A percentile compares a stretch with the other conserved stretches of the same genome.
phyloP scores from a whole-genome alignment of 1,284 basidiomycete species.

The Sporisorium iseilematis-ciliati region DNA sequence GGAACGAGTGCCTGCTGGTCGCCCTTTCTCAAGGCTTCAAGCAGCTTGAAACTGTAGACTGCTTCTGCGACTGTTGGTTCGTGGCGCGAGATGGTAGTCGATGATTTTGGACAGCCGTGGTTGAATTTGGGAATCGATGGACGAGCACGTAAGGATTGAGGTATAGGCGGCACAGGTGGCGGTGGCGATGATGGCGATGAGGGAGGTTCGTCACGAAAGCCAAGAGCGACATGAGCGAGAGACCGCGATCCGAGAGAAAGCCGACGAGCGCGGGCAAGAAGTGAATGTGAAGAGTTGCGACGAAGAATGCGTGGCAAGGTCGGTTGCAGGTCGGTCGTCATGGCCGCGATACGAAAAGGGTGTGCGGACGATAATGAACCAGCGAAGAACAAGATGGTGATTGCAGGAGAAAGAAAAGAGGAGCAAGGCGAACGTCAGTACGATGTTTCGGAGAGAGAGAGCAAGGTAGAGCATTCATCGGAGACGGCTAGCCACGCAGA shows the following conservation, averaged over 20 bases:
- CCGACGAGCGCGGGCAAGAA: conserved; percentile 23
- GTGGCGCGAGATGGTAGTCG: neutral
- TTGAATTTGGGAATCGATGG: neutral
- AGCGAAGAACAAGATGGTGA: neutral
- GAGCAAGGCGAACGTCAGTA: conserved; percentile 1
- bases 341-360: neutral
- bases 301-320: neutral
- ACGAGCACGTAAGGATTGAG: conserved; percentile 7
- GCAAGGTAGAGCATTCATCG: neutral
- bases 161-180: conserved; percentile 20
- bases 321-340: conserved; percentile 2
- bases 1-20: conserved; percentile 53
- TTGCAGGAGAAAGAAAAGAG: neutral
- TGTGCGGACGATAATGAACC: neutral
- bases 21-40: conserved; percentile 76
- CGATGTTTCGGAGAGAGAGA: neutral
- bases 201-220: conserved; percentile 5
- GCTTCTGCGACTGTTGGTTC: conserved; percentile 45
- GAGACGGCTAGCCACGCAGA: neutral
- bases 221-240: conserved; percentile 4
- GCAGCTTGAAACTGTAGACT: conserved; percentile 77
- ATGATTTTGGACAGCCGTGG: neutral
- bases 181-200: conserved; percentile 1
- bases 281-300: conserved; percentile 25
- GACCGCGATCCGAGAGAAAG: conserved; percentile 27